Evolutionary conservation across 768 basidiomycete genomes (phyloP).

Genomic region (Pleurotus giganteus): DNA sequence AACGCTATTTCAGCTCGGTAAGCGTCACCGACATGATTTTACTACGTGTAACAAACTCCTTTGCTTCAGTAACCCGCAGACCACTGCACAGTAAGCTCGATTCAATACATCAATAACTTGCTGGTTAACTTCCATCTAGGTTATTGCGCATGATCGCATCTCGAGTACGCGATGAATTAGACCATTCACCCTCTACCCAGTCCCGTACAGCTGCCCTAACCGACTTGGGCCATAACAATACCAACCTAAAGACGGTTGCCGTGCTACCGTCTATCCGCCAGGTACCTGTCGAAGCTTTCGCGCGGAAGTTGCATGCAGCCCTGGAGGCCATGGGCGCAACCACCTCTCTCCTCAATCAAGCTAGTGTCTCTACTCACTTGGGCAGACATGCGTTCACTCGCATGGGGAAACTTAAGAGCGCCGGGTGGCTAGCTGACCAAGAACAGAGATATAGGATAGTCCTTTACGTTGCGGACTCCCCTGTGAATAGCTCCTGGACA

Average conservation of each 20-base stretch:
- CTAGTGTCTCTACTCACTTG: constrained; percentile 86
- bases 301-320: constrained; percentile 82
- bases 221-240: constrained; percentile 75
- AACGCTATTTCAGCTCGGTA: constrained; percentile 92
- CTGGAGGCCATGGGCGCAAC: constrained; percentile 93
- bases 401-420: constrained; percentile 94
- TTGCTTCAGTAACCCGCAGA: constrained; percentile 67
- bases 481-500: constrained; percentile 95
- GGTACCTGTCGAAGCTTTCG: constrained; percentile 88
- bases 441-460: constrained; percentile 93
- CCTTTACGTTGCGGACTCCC: constrained; percentile 94
- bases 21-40: constrained; percentile 16
- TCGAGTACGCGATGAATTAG: constrained; percentile 82
- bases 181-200: constrained; percentile 52
- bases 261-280: constrained; percentile 84
- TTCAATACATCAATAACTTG: constrained; percentile 1
- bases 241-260: constrained; percentile 91
- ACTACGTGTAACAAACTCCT: neutral
- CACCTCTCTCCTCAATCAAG: constrained; percentile 91
- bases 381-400: constrained; percentile 94
- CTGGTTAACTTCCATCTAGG: constrained; percentile 31
- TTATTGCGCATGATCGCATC: constrained; percentile 88
- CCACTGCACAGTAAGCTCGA: constrained; percentile 70
- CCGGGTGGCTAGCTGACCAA: constrained; percentile 90
- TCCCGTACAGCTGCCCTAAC: constrained; percentile 43